phyloP scores from a whole-genome alignment of 108 stramenopile genomes.

The Nitzschia sp. region DNA sequence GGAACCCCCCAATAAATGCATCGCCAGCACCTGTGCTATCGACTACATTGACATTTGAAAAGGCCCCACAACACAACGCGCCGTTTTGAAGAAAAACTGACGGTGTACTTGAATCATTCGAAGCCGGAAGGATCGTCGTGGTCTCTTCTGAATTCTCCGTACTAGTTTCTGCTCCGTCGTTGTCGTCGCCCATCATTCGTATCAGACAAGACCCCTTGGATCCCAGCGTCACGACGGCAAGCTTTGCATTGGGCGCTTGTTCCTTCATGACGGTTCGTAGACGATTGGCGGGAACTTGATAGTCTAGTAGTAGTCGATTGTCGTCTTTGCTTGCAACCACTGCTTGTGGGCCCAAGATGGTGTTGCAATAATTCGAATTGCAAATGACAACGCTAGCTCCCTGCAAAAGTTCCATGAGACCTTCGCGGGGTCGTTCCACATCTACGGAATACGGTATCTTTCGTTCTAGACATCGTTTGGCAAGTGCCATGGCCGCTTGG shows the following conservation, averaged over 20 bases:
- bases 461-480: slow-evolving; percentile 10
- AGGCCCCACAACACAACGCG: slow-evolving; percentile 9
- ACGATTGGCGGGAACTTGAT: neutral
- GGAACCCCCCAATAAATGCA: slow-evolving; percentile 28
- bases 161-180: neutral
- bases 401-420: slow-evolving; percentile 17
- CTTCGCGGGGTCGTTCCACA: slow-evolving; percentile 35
- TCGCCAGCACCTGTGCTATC: slow-evolving; percentile 35
- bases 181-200: neutral
- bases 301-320: neutral
- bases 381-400: slow-evolving; percentile 28
- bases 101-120: neutral
- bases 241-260: slow-evolving; percentile 24
- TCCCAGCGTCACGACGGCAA: slow-evolving; percentile 20
- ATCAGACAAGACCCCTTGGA: slow-evolving; percentile 23
- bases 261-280: slow-evolving; percentile 1
- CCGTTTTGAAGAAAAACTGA: neutral
- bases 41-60: neutral
- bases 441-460: slow-evolving; percentile 38
- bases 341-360: neutral
- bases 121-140: neutral
- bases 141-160: neutral
- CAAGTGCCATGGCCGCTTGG: slow-evolving; percentile 15
- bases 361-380: slow-evolving; percentile 27
- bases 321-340: too few relatives aligned